Evolutionary conservation across 106 monocot species (phyloP), one percentile per base, ranked within the genome.

Genomic region (Dendrobium chrysotoxum): DNA sequence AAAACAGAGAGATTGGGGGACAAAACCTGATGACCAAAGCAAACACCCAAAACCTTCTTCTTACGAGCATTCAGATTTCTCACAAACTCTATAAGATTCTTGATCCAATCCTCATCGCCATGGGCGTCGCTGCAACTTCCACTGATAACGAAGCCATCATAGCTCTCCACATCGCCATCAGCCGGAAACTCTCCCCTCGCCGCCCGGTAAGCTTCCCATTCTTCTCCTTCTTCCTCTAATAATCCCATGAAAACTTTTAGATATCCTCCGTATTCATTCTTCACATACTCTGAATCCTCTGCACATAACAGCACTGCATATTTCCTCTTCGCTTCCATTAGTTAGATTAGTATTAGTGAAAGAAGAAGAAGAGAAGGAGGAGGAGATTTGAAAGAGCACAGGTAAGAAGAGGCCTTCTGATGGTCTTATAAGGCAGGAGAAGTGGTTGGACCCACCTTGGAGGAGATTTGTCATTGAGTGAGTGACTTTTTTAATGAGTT

Each of bases 1-100:
- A 3, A 35, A 35, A 35, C 6, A 7, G 8, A 70, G 25, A 70
- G 13, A 4, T 28, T 7, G 28, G 4, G 6, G 13, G 1, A 20
- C 30, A 11, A 6, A 80, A 94, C 96, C 94, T 97, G 96, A 83
- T 97, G 96, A 7, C 96, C 96, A 54, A 97, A 97, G 83, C 96
- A 97, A 39, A 97, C 72, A 70, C 94, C 96, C 28, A 97, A 92
- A 16, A 94, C 57, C 78, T 89, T 87, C 86, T 90, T 97, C 31
- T 79, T 78, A 73, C 84, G 78, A 75, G 81, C 77, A 71, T 85
- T 53, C 17, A 92, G 58, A 3, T 35, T 71, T 65, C 45, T 40
- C 75, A 97, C 67, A 15, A 97, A 80, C 38, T 75, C 64, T 46
- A 89, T 23, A 40, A 97, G 89, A 10, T 77, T 68, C 35, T 45